These are phyloP conservation scores for Microbotryum silenes-acaulis DNA, from an alignment of 1,284 basidiomycete species.

Conservation along the genomic window DNA sequence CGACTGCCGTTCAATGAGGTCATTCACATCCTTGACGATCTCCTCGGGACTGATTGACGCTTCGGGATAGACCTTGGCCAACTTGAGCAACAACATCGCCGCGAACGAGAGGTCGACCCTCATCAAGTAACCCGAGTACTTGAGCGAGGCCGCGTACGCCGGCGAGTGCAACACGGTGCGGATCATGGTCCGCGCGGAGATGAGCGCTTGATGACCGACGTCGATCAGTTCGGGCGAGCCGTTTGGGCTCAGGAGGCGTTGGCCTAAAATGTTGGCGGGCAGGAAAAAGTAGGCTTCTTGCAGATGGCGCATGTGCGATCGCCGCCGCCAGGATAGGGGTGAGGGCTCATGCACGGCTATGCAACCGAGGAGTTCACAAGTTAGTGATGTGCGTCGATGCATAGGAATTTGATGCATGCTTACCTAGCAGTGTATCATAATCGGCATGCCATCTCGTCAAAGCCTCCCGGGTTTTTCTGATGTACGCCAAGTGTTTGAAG, in stretches of 20 bases:
- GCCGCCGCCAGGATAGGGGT: constrained; percentile 12
- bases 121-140: constrained; percentile 15
- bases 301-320: constrained; percentile 9
- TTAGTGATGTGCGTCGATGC: neutral
- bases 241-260: constrained; percentile 6
- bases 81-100: constrained; percentile 14
- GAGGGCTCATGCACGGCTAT: constrained; percentile 3
- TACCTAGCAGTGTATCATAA: constrained; percentile 10
- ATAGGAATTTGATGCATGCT: neutral
- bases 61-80: neutral
- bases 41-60: constrained; percentile 11
- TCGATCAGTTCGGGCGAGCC: constrained; percentile 2
- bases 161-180: constrained; percentile 9
- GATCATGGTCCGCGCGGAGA: constrained; percentile 3
- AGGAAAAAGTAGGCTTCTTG: constrained; percentile 15
- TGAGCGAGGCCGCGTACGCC: constrained; percentile 7
- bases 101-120: constrained; percentile 19
- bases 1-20: constrained; percentile 8
- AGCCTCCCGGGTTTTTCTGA: constrained; percentile 3
- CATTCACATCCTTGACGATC: constrained; percentile 5
- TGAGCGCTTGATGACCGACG: constrained; percentile 7
- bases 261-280: constrained; percentile 1
- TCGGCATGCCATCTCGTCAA: constrained; percentile 7
- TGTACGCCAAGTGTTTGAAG: constrained; percentile 4
- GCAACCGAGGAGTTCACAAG: neutral